Base-by-base conservation (phyloP, 1,139 yeast species). In the Pichia sp. region DNA sequence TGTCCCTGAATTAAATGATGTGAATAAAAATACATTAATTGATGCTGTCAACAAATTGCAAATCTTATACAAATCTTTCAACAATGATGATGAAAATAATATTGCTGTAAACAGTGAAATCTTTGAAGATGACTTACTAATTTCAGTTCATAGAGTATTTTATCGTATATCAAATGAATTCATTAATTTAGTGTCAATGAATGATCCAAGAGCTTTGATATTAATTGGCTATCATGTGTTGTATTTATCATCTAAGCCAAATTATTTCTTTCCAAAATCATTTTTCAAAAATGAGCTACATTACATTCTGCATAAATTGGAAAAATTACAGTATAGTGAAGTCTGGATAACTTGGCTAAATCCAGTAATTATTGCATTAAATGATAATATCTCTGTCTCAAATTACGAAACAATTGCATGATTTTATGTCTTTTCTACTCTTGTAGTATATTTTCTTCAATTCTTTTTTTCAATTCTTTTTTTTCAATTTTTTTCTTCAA, bases 181-280 rank as follows among this genome's bases (percentile, higher is more conserved):
- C 23, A 50, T 55, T 3, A 56, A 55, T 6, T 40, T 61, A 37
- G 51, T 59, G 34, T 55, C 55, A 7, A 50, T 45, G 16, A 50
- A 52, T 20, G 65, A 62, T 36, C 64, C 65, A n/a, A 52, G 65
- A 15, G 58, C 63, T 1, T 44, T 62, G 29, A 56, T 62, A n/a
- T 39, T 61, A 8, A 47, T 56, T 18, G 65, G 59, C 3, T 60
- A 60, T 48, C 51, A 54, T 30, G 44, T 61, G n/a, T 44, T 61
- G 43, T 54, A 56, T 26, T 46, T 56, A 18, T 56, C 56, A 5
- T 41, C 51, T 6, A 51, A 53, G 34, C 18, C 25, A 7, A 54
- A 52, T 30, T 48, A 48, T 16, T 46, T 53, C 52, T 60, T 59
- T 53, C 57, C 0, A 41, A 49, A 15, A 39, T 39, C 11, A 45